Evolutionary conservation across 1,284 basidiomycete genomes (phyloP), one percentile per base, ranked within the genome.

Genomic region (Porodaedalea pini): DNA sequence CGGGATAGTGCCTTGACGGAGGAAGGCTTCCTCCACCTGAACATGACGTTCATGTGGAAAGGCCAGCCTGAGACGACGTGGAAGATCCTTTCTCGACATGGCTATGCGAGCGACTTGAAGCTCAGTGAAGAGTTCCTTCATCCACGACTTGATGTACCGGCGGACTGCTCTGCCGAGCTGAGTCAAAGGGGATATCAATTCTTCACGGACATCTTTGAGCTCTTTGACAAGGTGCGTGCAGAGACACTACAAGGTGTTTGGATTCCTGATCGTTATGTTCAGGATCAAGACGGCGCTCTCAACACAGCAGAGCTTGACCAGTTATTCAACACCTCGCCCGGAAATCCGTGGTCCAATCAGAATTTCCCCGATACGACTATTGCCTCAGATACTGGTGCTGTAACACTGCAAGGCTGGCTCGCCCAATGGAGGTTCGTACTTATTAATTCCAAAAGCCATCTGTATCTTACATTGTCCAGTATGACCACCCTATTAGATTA

Each of bases 61-160:
- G 97, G 96, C 11, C 82, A 97, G 44, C 80, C 98, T 63, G 96
- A 99, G 72, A 99, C 97, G 25, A 98, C 96, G 1, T 99, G 96
- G 96, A 96, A 94, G 2, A 94, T 98, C 2, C 75, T 99, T 62
- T 79, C 94, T 60, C 92, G 88, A 66, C 98, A 98, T 70, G 96
- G 96, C 1, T 99, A 99, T 69, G 96, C 90, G 41, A 94, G 97
- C 69, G 94, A 98, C 69, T 73, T 99, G 61, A 86, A 87, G 63
- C 75, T 99, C 57, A 88, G 87, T n/a, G 94, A 97, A 69, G 79
- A 81, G 13, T 96, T 94, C 71, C 73, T 97, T 54, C 80, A 81
- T 60, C 94, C 94, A 19, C 93, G 89, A 92, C 95, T 98, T 66
- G 93, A 97, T 58, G 92, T 98, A 7, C 90, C 94, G 0, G 75